Evolutionary conservation across 495 filamentous ascomycete genomes (phyloP).

Genomic region (Cercophora sp.): DNA sequence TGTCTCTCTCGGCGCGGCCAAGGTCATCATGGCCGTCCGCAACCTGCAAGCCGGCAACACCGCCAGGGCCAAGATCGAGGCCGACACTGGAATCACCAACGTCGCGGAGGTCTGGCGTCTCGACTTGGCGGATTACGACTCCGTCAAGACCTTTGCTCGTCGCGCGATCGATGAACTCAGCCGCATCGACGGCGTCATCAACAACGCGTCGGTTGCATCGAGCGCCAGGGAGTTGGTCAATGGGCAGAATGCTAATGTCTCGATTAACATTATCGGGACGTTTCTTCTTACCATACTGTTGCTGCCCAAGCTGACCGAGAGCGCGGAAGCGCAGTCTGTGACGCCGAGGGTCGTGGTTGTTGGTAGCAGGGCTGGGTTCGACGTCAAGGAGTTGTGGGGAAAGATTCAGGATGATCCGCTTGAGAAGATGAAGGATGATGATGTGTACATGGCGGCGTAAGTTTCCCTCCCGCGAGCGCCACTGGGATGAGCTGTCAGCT

Average conservation of each 20-base stretch:
- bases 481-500: no score
- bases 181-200: slow-evolving; percentile 36
- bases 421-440: no score
- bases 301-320: slow-evolving; percentile 26
- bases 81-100: not conserved
- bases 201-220: slow-evolving; percentile 38
- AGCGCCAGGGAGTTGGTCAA: slow-evolving; percentile 5
- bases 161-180: slow-evolving; percentile 27
- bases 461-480: no score
- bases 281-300: slow-evolving; percentile 43
- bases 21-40: slow-evolving; percentile 50
- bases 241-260: slow-evolving; percentile 32
- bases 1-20: slow-evolving; percentile 35
- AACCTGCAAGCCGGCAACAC: not conserved
- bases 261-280: slow-evolving; percentile 47
- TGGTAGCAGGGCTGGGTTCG: slow-evolving; percentile 1
- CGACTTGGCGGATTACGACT: slow-evolving; percentile 26
- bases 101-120: slow-evolving; percentile 42
- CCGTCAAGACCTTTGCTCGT: slow-evolving; percentile 34
- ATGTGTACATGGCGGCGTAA: no score
- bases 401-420: slow-evolving; percentile 13
- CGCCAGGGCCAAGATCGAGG: slow-evolving; percentile 4
- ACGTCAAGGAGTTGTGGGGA: not conserved
- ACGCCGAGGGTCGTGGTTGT: not conserved
- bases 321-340: slow-evolving; percentile 6